These are phyloP conservation scores for Nicotiana undulata DNA, from an alignment of 257 asterid species.

Conservation along the genomic window DNA sequence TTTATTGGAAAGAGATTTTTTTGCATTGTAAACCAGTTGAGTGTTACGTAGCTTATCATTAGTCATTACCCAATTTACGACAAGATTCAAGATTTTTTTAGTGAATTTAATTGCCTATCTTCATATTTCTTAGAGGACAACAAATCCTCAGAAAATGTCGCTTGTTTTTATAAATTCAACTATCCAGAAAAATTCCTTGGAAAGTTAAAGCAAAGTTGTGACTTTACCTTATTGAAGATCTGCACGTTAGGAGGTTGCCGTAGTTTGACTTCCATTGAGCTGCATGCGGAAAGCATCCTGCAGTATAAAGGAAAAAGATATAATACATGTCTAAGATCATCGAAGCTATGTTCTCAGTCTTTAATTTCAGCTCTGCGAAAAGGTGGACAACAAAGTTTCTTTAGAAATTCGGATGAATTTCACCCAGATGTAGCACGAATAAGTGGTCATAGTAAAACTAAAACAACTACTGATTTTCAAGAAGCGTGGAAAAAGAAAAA, in stretches of 20 bases:
- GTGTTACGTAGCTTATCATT: background rate
- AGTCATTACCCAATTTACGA: background rate
- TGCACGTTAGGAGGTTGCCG: background rate
- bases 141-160: background rate
- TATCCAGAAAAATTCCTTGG: background rate
- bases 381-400: background rate
- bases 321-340: background rate
- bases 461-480: background rate
- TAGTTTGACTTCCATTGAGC: slow-evolving; percentile 2
- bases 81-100: background rate
- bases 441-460: background rate
- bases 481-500: background rate
- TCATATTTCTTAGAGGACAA: background rate
- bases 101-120: background rate
- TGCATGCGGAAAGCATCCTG: background rate
- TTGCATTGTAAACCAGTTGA: background rate
- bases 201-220: background rate
- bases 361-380: background rate
- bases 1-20: background rate
- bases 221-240: background rate
- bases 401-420: background rate
- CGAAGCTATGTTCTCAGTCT: background rate
- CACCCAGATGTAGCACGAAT: background rate
- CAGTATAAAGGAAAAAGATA: background rate
- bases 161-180: background rate